phyloP scores from a whole-genome alignment of 2,329 filamentous ascomycete species.

The Xylaria sp. region DNA sequence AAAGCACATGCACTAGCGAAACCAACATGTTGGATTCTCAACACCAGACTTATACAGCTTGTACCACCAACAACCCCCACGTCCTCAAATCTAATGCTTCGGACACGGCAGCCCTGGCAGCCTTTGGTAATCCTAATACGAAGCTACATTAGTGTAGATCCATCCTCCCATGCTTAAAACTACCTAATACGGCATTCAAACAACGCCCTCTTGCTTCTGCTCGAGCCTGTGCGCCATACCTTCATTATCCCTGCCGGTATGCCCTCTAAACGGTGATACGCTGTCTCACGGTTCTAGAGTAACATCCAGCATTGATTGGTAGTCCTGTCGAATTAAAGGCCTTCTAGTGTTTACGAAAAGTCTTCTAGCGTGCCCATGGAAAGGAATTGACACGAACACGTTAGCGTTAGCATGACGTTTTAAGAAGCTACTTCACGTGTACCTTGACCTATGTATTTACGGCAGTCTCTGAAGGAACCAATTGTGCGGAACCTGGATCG shows the following conservation, averaged over 20 bases:
- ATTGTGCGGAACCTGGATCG: slow-evolving; percentile 36
- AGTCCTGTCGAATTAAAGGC: neutral
- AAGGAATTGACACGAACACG: neutral
- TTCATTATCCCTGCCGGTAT: neutral
- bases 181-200: too few species aligned
- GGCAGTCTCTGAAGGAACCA: slow-evolving; percentile 25
- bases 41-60: neutral
- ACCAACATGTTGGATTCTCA: slow-evolving; percentile 10
- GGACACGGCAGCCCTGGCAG: slow-evolving; percentile 5
- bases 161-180: too few species aligned
- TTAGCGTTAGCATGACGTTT: slow-evolving; percentile 14
- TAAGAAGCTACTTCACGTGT: slow-evolving; percentile 7
- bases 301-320: neutral
- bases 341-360: slow-evolving; percentile 7
- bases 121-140: neutral
- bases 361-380: slow-evolving; percentile 10
- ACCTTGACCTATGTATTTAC: slow-evolving; percentile 1
- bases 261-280: neutral
- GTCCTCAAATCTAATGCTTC: neutral
- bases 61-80: slow-evolving; percentile 1
- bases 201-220: neutral
- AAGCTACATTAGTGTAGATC: slow-evolving; percentile 5
- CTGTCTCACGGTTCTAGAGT: slow-evolving; percentile 13
- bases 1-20: slow-evolving; percentile 21
- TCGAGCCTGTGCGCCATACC: neutral